Percentiles rank a stretch among this genome's conserved stretches.
phyloP scores from a whole-genome alignment of 805 yeast species.

The Lachancea waltii region DNA sequence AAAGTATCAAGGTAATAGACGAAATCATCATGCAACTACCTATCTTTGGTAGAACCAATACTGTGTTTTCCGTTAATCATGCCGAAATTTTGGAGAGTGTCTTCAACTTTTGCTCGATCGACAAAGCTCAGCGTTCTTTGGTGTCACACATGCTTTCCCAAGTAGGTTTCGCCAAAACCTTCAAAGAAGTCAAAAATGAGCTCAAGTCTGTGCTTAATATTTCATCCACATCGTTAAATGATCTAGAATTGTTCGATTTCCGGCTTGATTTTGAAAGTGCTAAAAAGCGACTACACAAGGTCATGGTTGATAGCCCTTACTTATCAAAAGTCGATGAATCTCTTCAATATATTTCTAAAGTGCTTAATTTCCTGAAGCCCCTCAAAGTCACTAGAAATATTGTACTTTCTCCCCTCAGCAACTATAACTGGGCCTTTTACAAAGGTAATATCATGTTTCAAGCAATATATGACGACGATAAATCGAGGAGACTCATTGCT shows the following conservation, averaged over 20 bases:
- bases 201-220: conserved; percentile 63
- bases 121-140: conserved; percentile 61
- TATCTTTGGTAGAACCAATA: conserved; percentile 51
- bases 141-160: conserved; percentile 72
- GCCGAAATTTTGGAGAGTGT: conserved; percentile 69
- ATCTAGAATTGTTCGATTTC: conserved; percentile 75
- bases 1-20: conserved; percentile 73
- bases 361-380: conserved; percentile 45
- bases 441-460: conserved; percentile 83
- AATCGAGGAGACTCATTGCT: conserved; percentile 49
- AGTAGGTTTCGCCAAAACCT: conserved; percentile 60
- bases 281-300: conserved; percentile 51
- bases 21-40: conserved; percentile 65
- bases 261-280: conserved; percentile 62
- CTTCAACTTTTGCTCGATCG: conserved; percentile 75
- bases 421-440: conserved; percentile 76
- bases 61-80: conserved; percentile 68
- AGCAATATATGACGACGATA: conserved; percentile 59
- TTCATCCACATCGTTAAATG: conserved; percentile 76
- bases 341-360: conserved; percentile 52
- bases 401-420: conserved; percentile 72
- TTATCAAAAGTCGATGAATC: conserved; percentile 56
- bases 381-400: conserved; percentile 56
- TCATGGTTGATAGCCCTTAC: conserved; percentile 70
- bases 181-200: conserved; percentile 50